A percentile compares a stretch with the other conserved stretches of the same genome.
phyloP scores from a whole-genome alignment of 371 early-diverging fungal genomes.

The Mucor irregularis region DNA sequence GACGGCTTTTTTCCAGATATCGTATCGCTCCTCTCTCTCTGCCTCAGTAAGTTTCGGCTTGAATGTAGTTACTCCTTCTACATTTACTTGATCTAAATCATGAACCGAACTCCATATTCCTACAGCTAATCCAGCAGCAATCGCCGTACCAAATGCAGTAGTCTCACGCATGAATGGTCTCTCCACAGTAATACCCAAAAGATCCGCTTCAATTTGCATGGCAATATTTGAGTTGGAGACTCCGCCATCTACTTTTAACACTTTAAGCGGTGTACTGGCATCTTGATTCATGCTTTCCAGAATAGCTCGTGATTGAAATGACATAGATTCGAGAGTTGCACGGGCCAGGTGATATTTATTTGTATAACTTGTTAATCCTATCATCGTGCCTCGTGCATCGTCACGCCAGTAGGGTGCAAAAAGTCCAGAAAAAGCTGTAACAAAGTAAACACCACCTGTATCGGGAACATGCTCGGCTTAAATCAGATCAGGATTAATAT shows the following conservation, averaged over 20 bases:
- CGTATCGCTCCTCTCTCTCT: slow-evolving; percentile 67
- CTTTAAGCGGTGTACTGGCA: slow-evolving; percentile 59
- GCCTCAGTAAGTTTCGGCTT: slow-evolving; percentile 37
- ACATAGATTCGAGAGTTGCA: slow-evolving; percentile 89
- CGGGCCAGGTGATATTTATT: slow-evolving; percentile 82
- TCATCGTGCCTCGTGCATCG: slow-evolving; percentile 88
- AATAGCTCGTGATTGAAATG: slow-evolving; percentile 88
- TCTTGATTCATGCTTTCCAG: slow-evolving; percentile 91
- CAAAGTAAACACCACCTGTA: slow-evolving; percentile 92
- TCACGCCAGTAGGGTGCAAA: slow-evolving; percentile 96
- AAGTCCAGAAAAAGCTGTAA: slow-evolving; percentile 92
- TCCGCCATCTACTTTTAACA: slow-evolving; percentile 92
- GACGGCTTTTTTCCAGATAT: slow-evolving; percentile 86
- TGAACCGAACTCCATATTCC: slow-evolving; percentile 67
- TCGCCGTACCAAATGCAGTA: slow-evolving; percentile 93
- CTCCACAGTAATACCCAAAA: slow-evolving; percentile 78
- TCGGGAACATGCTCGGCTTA: slow-evolving; percentile 60
- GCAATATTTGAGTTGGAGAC: slow-evolving; percentile 85
- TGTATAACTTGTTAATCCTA: slow-evolving; percentile 88
- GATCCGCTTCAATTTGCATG: slow-evolving; percentile 94
- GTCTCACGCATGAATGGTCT: slow-evolving; percentile 92
- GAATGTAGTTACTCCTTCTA: slow-evolving; percentile 46
- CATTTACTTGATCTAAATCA: slow-evolving; percentile 39
- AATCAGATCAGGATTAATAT: neutral
- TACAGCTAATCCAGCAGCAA: slow-evolving; percentile 90